Percentiles rank a stretch among this genome's conserved stretches.
These are phyloP conservation scores for Grosmannia serpens DNA, from an alignment of 2,329 filamentous ascomycete genomes.

Conservation along the genomic window DNA sequence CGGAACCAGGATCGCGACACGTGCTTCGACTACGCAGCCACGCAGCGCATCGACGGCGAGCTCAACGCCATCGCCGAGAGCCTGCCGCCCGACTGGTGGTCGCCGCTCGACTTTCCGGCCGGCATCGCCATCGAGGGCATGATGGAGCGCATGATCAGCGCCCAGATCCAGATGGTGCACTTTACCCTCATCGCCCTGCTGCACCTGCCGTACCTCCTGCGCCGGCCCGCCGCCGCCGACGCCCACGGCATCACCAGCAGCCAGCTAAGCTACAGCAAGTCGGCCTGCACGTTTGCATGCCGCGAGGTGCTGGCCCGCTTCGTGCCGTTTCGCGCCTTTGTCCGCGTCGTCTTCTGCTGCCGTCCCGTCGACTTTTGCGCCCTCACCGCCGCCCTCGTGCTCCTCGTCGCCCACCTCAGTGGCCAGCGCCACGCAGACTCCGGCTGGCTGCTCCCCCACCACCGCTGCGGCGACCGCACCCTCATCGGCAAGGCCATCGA, in stretches of 20 bases:
- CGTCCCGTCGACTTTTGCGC: conserved; percentile 30
- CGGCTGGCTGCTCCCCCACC: conserved; percentile 23
- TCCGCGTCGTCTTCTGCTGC: conserved; percentile 22
- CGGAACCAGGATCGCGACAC: conserved; percentile 12
- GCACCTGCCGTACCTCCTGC: conserved; percentile 17
- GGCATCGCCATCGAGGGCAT: neutral
- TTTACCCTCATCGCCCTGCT: conserved; percentile 29
- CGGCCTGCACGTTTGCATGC: conserved; percentile 26
- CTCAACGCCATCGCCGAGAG: conserved; percentile 22
- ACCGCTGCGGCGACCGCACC: conserved; percentile 28
- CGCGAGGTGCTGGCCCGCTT: conserved; percentile 29
- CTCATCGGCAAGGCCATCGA: conserved; percentile 24
- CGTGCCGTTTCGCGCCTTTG: conserved; percentile 22
- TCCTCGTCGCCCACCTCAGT: conserved; percentile 30
- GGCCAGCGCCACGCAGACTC: conserved; percentile 1
- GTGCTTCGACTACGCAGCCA: conserved; percentile 15
- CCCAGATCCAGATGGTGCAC: conserved; percentile 25
- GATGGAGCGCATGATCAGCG: conserved; percentile 6
- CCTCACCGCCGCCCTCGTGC: conserved; percentile 23
- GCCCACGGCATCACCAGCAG: neutral
- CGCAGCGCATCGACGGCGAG: conserved; percentile 23
- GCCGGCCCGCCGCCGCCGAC: neutral
- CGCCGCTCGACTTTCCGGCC: neutral
- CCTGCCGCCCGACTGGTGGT: conserved; percentile 32
- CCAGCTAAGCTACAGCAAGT: conserved; percentile 21